A percentile compares a stretch with the other conserved stretches of the same genome.
Evolutionary conservation across 2,329 filamentous ascomycete genomes (phyloP).

Genomic region (Paecilomyces dactylethromorphus): DNA sequence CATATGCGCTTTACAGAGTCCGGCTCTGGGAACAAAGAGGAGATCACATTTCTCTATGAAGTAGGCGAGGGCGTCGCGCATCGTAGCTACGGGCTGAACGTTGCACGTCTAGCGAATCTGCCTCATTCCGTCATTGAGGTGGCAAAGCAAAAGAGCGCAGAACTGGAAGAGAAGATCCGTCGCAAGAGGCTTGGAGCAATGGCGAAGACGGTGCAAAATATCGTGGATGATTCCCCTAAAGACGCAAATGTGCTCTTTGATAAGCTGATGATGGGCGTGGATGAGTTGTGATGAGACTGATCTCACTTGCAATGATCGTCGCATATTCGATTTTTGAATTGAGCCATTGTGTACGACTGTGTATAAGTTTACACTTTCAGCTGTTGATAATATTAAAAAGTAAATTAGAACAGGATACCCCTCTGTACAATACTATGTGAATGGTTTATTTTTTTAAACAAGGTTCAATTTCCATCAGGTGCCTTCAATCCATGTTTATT

Average conservation of each 20-base stretch:
- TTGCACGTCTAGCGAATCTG: conserved; percentile 77
- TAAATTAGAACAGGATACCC: not conserved
- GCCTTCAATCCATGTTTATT: too few species aligned
- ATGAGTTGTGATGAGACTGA: conserved; percentile 18
- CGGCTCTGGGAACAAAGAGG: conserved; percentile 53
- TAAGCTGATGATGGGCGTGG: conserved; percentile 23
- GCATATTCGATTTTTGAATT: not conserved
- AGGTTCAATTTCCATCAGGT: too few species aligned
- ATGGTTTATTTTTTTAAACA: not conserved
- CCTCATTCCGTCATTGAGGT: conserved; percentile 70
- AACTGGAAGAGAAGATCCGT: conserved; percentile 70
- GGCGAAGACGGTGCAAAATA: conserved; percentile 19
- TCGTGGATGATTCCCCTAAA: conserved; percentile 12
- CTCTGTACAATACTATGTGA: not conserved
- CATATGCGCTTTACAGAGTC: conserved; percentile 81
- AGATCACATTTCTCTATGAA: conserved; percentile 93
- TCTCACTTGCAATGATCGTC: not conserved
- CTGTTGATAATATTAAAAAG: not conserved
- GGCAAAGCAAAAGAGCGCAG: conserved; percentile 69
- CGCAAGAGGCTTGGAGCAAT: conserved; percentile 50
- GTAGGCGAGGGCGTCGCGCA: conserved; percentile 87
- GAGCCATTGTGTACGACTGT: not conserved
- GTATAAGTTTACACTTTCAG: not conserved
- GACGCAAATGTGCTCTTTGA: conserved; percentile 20
- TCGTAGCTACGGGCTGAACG: conserved; percentile 89